Conservation (phyloP, 2,329 filamentous ascomycete genomes). For the Sporothrix curviconia region DNA sequence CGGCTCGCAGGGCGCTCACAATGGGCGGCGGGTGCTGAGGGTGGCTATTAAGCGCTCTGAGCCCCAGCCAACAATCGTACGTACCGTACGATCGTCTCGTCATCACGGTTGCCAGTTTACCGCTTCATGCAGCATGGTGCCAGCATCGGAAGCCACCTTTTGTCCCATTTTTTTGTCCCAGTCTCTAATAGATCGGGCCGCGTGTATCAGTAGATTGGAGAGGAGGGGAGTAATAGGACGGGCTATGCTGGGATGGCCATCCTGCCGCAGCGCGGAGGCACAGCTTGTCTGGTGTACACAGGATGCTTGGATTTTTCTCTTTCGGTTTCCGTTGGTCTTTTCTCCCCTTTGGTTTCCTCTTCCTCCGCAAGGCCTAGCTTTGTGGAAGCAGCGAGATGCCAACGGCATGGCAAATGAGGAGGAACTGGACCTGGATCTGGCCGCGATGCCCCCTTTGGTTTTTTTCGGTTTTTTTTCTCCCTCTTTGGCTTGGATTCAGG, state of each 20-base stretch:
- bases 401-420: neutral
- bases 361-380: neutral
- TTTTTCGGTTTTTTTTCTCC: neutral
- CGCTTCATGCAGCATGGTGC: neutral
- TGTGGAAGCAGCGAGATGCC: neutral
- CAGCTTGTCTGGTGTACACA: slow-evolving; percentile 3
- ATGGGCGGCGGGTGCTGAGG: slow-evolving; percentile 47
- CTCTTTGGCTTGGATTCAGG: neutral
- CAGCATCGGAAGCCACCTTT: no score
- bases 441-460: no score
- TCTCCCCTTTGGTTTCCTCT: neutral
- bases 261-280: slow-evolving; percentile 10
- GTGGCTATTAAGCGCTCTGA: slow-evolving; percentile 36
- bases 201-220: slow-evolving; percentile 15
- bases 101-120: neutral
- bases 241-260: slow-evolving; percentile 5
- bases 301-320: neutral
- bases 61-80: neutral
- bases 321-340: neutral
- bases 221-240: neutral
- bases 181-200: neutral
- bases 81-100: no score
- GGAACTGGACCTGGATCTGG: no score
- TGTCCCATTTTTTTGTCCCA: no score
- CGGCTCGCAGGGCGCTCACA: slow-evolving; percentile 48